phyloP scores from a whole-genome alignment of 2,329 filamentous ascomycete genomes.

The Aspergillus vadensis region DNA sequence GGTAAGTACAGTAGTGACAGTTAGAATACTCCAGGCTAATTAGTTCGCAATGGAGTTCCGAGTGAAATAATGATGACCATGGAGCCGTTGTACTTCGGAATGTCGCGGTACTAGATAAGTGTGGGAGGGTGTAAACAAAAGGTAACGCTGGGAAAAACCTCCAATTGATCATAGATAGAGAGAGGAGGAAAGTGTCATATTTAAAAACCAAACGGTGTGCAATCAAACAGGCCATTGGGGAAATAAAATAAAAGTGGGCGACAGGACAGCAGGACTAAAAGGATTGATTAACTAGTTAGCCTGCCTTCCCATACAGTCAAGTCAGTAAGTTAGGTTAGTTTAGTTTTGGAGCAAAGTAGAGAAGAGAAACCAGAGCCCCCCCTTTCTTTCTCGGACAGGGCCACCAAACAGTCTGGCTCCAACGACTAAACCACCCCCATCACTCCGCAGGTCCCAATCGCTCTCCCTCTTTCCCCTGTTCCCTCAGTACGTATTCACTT shows the following conservation, averaged over 20 bases:
- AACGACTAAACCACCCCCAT: slow-evolving; percentile 22
- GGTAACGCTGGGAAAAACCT: too few relatives aligned
- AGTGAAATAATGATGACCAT: not conserved
- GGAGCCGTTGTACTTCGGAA: not conserved
- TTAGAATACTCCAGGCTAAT: not conserved
- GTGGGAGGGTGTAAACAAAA: too few relatives aligned
- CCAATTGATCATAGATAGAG: not conserved
- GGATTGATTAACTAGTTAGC: slow-evolving; percentile 6
- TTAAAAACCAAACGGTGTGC: too few relatives aligned
- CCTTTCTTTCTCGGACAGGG: slow-evolving; percentile 36
- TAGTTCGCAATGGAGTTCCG: not conserved
- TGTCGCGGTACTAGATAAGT: not conserved
- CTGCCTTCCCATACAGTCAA: too few relatives aligned
- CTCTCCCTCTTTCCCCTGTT: slow-evolving; percentile 22
- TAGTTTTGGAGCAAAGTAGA: too few relatives aligned
- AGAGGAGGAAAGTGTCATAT: not conserved
- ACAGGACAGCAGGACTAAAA: slow-evolving; percentile 7
- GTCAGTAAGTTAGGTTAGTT: too few relatives aligned
- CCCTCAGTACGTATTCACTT: slow-evolving; percentile 24
- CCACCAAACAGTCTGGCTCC: slow-evolving; percentile 19
- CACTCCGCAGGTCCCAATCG: slow-evolving; percentile 27
- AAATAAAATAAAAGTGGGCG: not conserved
- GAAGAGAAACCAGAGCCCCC: slow-evolving; percentile 22
- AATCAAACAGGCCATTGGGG: too few relatives aligned
- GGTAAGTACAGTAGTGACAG: not conserved